Conservation (phyloP, 1,139 yeast genomes). For the Sugiyamaella neomexicana region DNA sequence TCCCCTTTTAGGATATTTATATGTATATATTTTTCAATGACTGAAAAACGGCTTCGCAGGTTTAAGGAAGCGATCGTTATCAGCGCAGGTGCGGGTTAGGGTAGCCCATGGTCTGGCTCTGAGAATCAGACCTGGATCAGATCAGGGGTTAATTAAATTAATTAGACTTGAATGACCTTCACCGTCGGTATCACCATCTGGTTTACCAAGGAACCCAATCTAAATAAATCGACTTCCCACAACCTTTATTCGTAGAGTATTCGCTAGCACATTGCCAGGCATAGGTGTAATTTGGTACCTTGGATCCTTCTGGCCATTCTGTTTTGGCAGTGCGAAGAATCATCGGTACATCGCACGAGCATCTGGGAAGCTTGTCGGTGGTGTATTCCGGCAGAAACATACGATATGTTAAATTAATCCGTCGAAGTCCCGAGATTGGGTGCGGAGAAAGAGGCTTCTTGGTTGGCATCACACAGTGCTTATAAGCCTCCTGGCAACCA, state of each 20-base stretch:
- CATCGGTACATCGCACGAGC: slow-evolving; percentile 52
- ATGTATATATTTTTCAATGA: slow-evolving; percentile 7
- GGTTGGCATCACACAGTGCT: slow-evolving; percentile 54
- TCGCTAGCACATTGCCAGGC: slow-evolving; percentile 50
- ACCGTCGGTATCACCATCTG: no score
- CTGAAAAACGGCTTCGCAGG: neutral
- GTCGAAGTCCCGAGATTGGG: slow-evolving; percentile 48
- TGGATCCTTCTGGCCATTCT: slow-evolving; percentile 14
- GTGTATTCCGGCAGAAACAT: slow-evolving; percentile 46
- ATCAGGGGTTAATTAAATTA: neutral
- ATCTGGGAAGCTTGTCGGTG: slow-evolving; percentile 48
- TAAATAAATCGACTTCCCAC: slow-evolving; percentile 24
- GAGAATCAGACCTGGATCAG: slow-evolving; percentile 1
- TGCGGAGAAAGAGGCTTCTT: slow-evolving; percentile 43
- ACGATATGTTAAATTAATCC: slow-evolving; percentile 67
- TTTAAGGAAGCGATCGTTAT: no score
- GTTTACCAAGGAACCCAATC: slow-evolving; percentile 24
- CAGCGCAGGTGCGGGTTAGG: no score
- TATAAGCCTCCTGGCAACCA: slow-evolving; percentile 71
- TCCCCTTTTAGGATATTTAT: slow-evolving; percentile 11
- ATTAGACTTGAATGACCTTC: no score
- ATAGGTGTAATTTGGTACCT: slow-evolving; percentile 34
- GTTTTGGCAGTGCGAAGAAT: slow-evolving; percentile 39
- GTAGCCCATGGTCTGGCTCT: no score
- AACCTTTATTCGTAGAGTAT: slow-evolving; percentile 39